Percentiles rank a stretch among this genome's conserved stretches.
Evolutionary conservation across 1,284 basidiomycete species (phyloP).

Genomic region (Cutaneotrichosporon daszewskae): DNA sequence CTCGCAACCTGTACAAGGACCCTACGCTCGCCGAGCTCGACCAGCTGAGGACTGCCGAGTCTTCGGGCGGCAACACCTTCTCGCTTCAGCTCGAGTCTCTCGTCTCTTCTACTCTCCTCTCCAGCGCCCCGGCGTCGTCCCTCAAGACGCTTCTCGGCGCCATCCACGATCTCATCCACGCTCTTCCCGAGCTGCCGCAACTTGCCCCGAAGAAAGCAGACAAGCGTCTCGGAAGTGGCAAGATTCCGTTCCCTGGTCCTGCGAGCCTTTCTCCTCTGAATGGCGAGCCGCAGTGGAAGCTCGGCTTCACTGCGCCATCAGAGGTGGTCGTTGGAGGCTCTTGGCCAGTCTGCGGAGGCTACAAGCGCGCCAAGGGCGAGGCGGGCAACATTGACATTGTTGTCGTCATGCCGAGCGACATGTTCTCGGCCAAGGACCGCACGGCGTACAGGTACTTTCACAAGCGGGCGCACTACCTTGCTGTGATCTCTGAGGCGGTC

Average conservation of each 20-base stretch:
- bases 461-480: conserved; percentile 86
- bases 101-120: conserved; percentile 72
- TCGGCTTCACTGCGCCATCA: conserved; percentile 60
- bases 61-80: conserved; percentile 38
- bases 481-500: conserved; percentile 67
- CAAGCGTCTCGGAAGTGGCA: conserved; percentile 54
- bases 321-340: conserved; percentile 50
- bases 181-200: conserved; percentile 56
- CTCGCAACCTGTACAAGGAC: conserved; percentile 47
- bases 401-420: conserved; percentile 69
- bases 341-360: conserved; percentile 58
- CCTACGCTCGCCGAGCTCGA: conserved; percentile 63
- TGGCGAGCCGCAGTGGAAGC: conserved; percentile 61
- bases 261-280: conserved; percentile 56
- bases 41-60: conserved; percentile 34
- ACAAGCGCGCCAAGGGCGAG: conserved; percentile 46
- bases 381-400: conserved; percentile 75
- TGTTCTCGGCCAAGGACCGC: conserved; percentile 95
- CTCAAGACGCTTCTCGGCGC: conserved; percentile 72
- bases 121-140: conserved; percentile 20
- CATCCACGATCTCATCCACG: conserved; percentile 59
- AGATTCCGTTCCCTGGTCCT: conserved; percentile 55
- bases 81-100: conserved; percentile 61
- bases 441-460: conserved; percentile 85
- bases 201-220: conserved; percentile 62